Evolutionary conservation across 805 yeast genomes (phyloP), one percentile per base, ranked within the genome.

Genomic region (Isabelozyma gotoi): DNA sequence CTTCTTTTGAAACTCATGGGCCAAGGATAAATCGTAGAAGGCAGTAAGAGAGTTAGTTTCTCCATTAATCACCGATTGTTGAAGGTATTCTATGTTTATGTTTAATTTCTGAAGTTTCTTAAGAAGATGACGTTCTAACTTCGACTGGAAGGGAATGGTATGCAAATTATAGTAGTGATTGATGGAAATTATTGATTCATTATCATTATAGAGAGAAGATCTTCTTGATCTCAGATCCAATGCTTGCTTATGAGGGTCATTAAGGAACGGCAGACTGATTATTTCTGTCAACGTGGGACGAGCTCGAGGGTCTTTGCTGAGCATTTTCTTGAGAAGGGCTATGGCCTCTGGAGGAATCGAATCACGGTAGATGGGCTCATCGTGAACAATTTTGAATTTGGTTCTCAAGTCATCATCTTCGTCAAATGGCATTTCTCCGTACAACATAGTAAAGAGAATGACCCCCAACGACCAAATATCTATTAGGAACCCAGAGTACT

Each of bases 381-480:
- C 80, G 44, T 77, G 69, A 5, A 87, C 64, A 36, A 92, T 86
- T 48, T 76, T 76, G 51, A 66, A 62, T 50, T 80, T 80, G 0
- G 88, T 84, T 40, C 67, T 75, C 35, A 77, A 57, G 17, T 84
- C 91, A 48, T 81, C 88, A 34, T 90, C 96, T 51, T 85, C 91
- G 55, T 85, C 92, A 66, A 91, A 92, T 0, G 99, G 99, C 85
- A 92, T 84, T 46, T 81, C 80, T 0, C 97, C 97, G 43, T 84
- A 80, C 0, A 88, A 57, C 76, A 92, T 73, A 0, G 97, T 90
- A 59, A 84, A 94, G 7, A 92, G 65, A 12, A 94, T 89, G 8
- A 94, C 80, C 0, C 99, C 99, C 48, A 92, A 65, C 0, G 97
- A 81, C 99, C 99, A 92, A 5, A 87, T 81, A 60, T 92, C 99